Percentiles rank a stretch among this genome's conserved stretches.
phyloP scores from a whole-genome alignment of 2,329 filamentous ascomycete species.

The Botryotinia globosa region DNA sequence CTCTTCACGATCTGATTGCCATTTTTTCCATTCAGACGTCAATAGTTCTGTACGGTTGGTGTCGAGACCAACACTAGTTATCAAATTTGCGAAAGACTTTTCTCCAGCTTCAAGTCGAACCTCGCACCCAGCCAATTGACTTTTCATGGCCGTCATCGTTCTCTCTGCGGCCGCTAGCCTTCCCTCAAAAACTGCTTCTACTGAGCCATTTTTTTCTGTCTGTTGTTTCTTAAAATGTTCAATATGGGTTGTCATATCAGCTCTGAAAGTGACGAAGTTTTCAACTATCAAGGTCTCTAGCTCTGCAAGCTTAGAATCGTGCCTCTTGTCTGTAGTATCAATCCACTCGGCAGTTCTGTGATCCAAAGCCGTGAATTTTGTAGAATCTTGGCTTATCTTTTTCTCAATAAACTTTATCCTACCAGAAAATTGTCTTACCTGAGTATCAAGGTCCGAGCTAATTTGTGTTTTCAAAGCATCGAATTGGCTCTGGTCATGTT shows the following conservation, averaged over 20 bases:
- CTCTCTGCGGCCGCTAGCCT: not conserved
- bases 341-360: constrained; percentile 16
- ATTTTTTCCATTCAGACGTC: not conserved
- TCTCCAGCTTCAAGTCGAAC: not conserved
- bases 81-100: not conserved
- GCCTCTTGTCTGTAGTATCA: not conserved
- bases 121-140: not conserved
- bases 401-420: constrained; percentile 13
- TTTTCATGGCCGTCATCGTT: not conserved
- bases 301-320: not conserved
- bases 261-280: not conserved
- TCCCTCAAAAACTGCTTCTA: not conserved
- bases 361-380: constrained; percentile 14
- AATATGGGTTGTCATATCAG: not conserved
- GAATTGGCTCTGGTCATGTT: not conserved
- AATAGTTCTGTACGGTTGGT: not conserved
- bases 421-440: not conserved
- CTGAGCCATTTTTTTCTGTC: not conserved
- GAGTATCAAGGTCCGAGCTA: not conserved
- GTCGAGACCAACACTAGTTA: not conserved
- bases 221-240: not conserved
- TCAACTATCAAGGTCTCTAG: not conserved
- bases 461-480: not conserved
- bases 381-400: not conserved
- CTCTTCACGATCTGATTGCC: constrained; percentile 6